Base-by-base conservation (phyloP, 345 rosid species). In the Adansonia digitata region DNA sequence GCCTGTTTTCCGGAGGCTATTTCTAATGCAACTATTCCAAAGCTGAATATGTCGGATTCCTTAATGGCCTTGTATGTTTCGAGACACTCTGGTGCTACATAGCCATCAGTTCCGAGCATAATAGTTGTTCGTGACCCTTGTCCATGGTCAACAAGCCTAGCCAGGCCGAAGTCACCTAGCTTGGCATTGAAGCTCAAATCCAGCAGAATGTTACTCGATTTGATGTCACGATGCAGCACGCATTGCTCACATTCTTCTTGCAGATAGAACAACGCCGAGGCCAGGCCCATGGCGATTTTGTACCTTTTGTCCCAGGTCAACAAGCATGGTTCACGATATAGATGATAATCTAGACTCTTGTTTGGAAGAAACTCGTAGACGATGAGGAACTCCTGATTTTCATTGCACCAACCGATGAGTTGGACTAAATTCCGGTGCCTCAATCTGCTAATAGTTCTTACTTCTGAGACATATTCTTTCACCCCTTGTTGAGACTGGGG, bases 351-450 rank as follows among this genome's bases (percentile, higher is more conserved):
- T 0, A 88, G 89, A 69, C 89, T 90, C 7, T 90, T 82, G 24
- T 92, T 87, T 2, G 87, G 86, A 92, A 92, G 85, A 80, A 87
- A 86, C 82, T 90, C 95, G 1, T 89, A 90, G 0, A 88, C 84
- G 18, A 92, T 83, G n/a, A 90, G 74, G 69, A 90, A 83, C 77
- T 90, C 89, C 1, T 79, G 75, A 72, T 75, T 77, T 3, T 86
- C 92, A 35, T 90, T 90, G 52, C 94, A 88, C 90, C 89, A 92
- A 39, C 97, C 94, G 5, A 90, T 79, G 61, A 92, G 86, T 45
- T 90, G 87, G 42, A 88, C 92, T 34, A 90, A 78, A 74, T 90
- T 92, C 4, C 86, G 65, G 75, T 92, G 97, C 49, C 94, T 81
- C 48, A 92, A 68, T 10, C 81, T 77, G 74, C 88, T 83, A 68